Evolutionary conservation across 2,329 filamentous ascomycete species (phyloP), one percentile per base, ranked within the genome.

Genomic region (Emmonsiellopsis sp.): DNA sequence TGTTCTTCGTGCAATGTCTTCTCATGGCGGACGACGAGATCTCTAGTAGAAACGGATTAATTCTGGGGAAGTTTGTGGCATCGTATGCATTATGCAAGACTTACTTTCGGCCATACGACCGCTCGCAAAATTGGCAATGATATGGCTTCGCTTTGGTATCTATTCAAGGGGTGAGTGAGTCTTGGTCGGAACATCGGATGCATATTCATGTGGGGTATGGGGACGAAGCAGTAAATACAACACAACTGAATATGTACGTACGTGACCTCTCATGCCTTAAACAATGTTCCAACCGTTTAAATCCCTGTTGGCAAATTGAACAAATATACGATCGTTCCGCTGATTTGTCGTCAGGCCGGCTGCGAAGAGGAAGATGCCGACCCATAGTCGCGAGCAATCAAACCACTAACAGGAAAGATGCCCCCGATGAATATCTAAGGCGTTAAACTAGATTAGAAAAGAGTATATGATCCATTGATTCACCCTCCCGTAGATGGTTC

Each of bases 221-320:
- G 34, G 34, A 48, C 11, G 43, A 40, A 48, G 42, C 6, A 44
- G 32, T 11, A 46, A 16, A 42, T 43, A 43, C 20, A 11, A 9
- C 20, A 5, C 15, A 20, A 48, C 13, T 13, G 31, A 7, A 15
- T 7, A 37, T 34, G 16, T 42, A 58, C 61, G 52, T 60, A 63
- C 61, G 67, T 9, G 64, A 65, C 40, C 67, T 57, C 54, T 69
- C 65, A 55, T 69, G 67, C 31, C 67, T 61, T 51, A 65, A 61
- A 48, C 65, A 67, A 57, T 69, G 67, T 55, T 69, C 67, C 32
- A 60, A 65, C 38, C 67, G 59, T 53, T 68, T 68, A 59, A 69
- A 69, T 13, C 61, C 55, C 47, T 62, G 60, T 32, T 59, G 58
- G 55, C 67, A 69, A 50, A 63, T 61, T 31, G 54, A 60, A 54